A percentile compares a stretch with the other conserved stretches of the same genome.
These are phyloP conservation scores for Zychaea mexicana DNA, from an alignment of 371 early-diverging fungal species.

Conservation along the genomic window DNA sequence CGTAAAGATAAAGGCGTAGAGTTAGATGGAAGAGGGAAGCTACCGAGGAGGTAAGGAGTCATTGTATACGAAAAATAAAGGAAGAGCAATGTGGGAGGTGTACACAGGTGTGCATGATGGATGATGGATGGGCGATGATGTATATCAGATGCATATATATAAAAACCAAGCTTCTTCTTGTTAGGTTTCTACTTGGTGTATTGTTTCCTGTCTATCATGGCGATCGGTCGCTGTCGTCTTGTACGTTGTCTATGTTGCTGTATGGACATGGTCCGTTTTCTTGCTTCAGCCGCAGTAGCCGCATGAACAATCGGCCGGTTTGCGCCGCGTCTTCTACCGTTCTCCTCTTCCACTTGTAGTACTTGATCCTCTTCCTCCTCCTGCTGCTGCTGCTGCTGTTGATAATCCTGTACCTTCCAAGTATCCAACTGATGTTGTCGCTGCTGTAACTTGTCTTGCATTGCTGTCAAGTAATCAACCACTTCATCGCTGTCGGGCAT, in stretches of 20 bases:
- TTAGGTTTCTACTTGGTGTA: neutral
- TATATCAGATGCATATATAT: too few relatives aligned
- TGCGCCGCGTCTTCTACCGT: constrained; percentile 11
- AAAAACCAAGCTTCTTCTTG: too few relatives aligned
- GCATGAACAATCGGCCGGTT: constrained; percentile 5
- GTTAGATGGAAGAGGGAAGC: too few relatives aligned
- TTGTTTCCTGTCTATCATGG: constrained; percentile 11
- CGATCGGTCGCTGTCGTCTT: constrained; percentile 9
- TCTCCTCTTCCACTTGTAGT: neutral
- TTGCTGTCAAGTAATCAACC: constrained; percentile 36
- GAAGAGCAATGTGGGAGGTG: neutral
- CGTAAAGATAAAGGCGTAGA: too few relatives aligned
- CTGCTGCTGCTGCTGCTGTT: constrained; percentile 4
- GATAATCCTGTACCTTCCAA: too few relatives aligned
- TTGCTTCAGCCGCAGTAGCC: constrained; percentile 2
- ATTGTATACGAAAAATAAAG: neutral
- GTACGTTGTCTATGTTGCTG: constrained; percentile 13
- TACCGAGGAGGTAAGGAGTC: neutral
- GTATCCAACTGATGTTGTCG: too few relatives aligned
- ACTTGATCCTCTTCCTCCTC: neutral
- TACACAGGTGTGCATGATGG: neutral
- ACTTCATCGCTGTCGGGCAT: constrained; percentile 49
- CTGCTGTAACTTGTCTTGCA: constrained; percentile 27
- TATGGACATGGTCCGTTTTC: constrained; percentile 5
- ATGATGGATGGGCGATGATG: neutral